Evolutionary conservation across 345 rosid genomes (phyloP), one percentile per base, ranked within the genome.

Genomic region (Citrus cavaleriei): DNA sequence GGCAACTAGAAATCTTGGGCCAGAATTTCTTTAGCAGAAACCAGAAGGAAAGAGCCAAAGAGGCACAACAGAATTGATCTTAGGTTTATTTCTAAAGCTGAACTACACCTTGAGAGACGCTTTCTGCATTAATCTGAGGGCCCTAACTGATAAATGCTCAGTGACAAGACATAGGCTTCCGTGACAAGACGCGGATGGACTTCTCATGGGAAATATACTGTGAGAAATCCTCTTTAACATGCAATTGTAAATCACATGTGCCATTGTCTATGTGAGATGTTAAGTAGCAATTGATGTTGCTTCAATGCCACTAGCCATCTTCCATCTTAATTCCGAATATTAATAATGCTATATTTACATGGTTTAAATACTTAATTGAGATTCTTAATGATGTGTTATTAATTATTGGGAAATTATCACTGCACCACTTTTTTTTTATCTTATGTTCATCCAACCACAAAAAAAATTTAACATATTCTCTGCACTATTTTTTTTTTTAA

Each of bases 341-440:
- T 9, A 19, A 21, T 42, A 42, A 10, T 46, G 18, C 1, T 46
- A 46, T 13, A 3, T 1, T 3, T 46, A 3, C 4, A 10, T 42
- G 12, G 14, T 42, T 46, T 46, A 46, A 46, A 46, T 13, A 46
- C 0, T 46, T 46, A 46, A 3, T 13, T 46, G 51, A 12, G 18
- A 46, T 12, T 12, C 1, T 12, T 46, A 46, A 1, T 46, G 13
- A 46, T 46, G 5, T 46, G 51, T 46, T 3, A 13, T 3, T 46
- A 46, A 46, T 12, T 10, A 13, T 46, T 13, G 4, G 0, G 0
- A 30, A 30, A 30, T 30, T 30, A 30, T 30, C 4, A 30, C 0
- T 30, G 32, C 0, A 30, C 0, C 0, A 30, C 0, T 0, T 30
- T 3, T 3, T 30, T 30, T 30, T 30, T 30, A 0, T 30, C 0